Conservation (phyloP, 371 early-diverging fungal genomes). For the Mycotypha africana region DNA sequence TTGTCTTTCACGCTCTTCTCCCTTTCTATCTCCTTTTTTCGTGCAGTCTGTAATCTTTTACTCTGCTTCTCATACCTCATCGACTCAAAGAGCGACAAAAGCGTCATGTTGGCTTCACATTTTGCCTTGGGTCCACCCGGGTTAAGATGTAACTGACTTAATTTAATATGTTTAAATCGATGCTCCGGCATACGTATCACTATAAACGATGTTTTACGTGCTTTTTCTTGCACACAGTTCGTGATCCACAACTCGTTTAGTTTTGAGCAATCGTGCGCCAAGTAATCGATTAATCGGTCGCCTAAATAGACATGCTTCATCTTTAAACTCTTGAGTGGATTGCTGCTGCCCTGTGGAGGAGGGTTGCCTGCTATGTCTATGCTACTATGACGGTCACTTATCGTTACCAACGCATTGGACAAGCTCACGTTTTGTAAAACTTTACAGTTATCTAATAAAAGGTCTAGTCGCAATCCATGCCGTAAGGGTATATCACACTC, state of each 20-base stretch:
- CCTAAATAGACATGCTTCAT: conserved; percentile 11
- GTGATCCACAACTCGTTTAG: conserved; percentile 7
- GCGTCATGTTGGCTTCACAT: conserved; percentile 5
- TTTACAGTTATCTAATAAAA: conserved; percentile 14
- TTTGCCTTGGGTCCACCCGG: conserved; percentile 11
- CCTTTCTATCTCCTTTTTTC: neutral
- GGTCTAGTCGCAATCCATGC: conserved; percentile 17
- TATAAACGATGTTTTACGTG: conserved; percentile 14
- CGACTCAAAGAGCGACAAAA: conserved; percentile 20
- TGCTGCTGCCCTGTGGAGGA: conserved; percentile 1
- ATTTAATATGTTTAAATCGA: conserved; percentile 8
- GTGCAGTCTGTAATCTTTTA: conserved; percentile 4
- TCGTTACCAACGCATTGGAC: conserved; percentile 12
- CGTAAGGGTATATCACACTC: conserved; percentile 17
- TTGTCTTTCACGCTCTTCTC: too few species aligned
- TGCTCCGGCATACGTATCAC: conserved; percentile 24
- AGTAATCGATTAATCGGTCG: conserved; percentile 19
- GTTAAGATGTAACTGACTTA: conserved; percentile 14
- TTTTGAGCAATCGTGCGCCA: conserved; percentile 9
- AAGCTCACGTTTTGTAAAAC: conserved; percentile 4
- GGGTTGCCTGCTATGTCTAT: too few species aligned
- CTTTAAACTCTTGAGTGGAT: neutral
- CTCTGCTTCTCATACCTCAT: conserved; percentile 12
- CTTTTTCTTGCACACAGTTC: conserved; percentile 15
- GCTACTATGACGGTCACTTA: too few species aligned